Conservation (phyloP, 2,329 filamentous ascomycete genomes). For the Cylindrodendrum hubeiense region DNA sequence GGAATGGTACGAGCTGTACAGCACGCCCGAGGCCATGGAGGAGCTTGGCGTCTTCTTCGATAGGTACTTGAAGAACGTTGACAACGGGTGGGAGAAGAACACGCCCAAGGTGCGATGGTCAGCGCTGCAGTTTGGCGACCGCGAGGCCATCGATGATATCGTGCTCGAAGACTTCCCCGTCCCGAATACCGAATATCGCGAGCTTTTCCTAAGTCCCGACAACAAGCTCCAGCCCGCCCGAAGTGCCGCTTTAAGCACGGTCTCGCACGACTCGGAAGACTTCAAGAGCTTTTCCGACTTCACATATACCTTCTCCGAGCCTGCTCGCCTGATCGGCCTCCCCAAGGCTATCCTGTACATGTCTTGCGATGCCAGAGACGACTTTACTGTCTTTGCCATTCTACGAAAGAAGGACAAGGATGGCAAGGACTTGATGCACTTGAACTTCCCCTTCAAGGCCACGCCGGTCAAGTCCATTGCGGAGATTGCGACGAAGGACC, state of each 20-base stretch:
- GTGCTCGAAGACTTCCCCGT: slow-evolving; percentile 18
- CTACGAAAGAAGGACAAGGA: slow-evolving; percentile 57
- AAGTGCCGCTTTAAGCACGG: not conserved
- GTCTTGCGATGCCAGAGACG: slow-evolving; percentile 55
- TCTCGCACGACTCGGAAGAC: slow-evolving; percentile 47
- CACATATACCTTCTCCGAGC: slow-evolving; percentile 53
- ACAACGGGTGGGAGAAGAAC: slow-evolving; percentile 37
- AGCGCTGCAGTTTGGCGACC: slow-evolving; percentile 36
- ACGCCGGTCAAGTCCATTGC: slow-evolving; percentile 43
- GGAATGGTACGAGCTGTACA: slow-evolving; percentile 36
- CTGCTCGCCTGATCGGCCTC: slow-evolving; percentile 57
- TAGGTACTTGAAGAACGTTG: slow-evolving; percentile 33
- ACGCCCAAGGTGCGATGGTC: slow-evolving; percentile 37
- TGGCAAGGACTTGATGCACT: slow-evolving; percentile 55
- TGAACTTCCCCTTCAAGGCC: slow-evolving; percentile 55
- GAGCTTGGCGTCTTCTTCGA: slow-evolving; percentile 34
- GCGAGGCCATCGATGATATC: slow-evolving; percentile 26
- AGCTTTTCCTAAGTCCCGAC: slow-evolving; percentile 11
- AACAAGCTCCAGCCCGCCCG: not conserved
- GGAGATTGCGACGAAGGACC: slow-evolving; percentile 50
- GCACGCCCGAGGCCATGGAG: slow-evolving; percentile 9
- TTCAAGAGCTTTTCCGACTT: slow-evolving; percentile 46
- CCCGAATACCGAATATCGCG: slow-evolving; percentile 13
- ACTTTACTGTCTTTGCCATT: slow-evolving; percentile 58
- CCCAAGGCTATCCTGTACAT: slow-evolving; percentile 62